phyloP scores from a whole-genome alignment of 2,329 filamentous ascomycete genomes.

The Teratosphaeria viscida region DNA sequence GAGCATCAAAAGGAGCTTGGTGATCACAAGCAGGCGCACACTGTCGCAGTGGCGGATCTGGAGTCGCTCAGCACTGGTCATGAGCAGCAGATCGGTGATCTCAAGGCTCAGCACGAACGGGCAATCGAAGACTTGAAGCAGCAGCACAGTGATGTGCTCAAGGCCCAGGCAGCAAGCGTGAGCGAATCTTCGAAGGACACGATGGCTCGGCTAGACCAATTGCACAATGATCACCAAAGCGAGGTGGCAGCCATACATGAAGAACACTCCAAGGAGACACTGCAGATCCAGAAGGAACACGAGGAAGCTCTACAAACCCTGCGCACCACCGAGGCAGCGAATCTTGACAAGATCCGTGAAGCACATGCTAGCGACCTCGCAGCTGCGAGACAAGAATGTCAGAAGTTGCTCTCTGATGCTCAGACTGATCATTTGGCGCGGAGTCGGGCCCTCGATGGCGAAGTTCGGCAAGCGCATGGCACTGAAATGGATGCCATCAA shows the following conservation, averaged over 20 bases:
- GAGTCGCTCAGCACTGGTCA: slow-evolving; percentile 3
- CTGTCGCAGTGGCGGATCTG: slow-evolving; percentile 5
- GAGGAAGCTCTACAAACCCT: slow-evolving; percentile 4
- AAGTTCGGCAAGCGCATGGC: slow-evolving; percentile 4
- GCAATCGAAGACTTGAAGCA: neutral
- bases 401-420: slow-evolving; percentile 1
- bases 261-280: neutral
- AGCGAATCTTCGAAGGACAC: neutral
- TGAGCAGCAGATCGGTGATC: slow-evolving; percentile 2
- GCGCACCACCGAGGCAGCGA: neutral
- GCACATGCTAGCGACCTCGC: slow-evolving; percentile 6
- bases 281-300: slow-evolving; percentile 5
- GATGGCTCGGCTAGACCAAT: neutral
- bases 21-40: slow-evolving; percentile 5
- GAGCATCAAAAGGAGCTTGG: slow-evolving; percentile 5
- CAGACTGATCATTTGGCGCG: slow-evolving; percentile 3
- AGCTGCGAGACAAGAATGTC: slow-evolving; percentile 5
- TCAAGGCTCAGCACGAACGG: neutral
- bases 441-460: slow-evolving; percentile 2
- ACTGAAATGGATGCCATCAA: slow-evolving; percentile 2
- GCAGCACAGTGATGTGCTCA: neutral
- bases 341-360: slow-evolving; percentile 1
- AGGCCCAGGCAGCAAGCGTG: neutral
- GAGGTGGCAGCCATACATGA: neutral
- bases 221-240: neutral